These are phyloP conservation scores for Xylariaceae sp. DNA, from an alignment of 2,329 filamentous ascomycete genomes.

Conservation along the genomic window DNA sequence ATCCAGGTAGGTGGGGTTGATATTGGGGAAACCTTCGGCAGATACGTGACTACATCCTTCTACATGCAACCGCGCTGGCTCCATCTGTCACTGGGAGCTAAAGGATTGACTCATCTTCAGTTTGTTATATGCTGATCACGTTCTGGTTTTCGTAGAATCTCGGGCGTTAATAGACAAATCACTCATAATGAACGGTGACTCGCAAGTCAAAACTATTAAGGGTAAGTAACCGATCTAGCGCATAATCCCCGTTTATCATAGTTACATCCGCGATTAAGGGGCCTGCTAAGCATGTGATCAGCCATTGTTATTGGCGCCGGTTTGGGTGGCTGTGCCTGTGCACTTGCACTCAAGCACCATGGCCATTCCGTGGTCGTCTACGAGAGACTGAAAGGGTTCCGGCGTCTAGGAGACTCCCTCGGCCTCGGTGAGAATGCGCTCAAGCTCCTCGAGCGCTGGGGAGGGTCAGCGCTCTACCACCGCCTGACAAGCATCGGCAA, in stretches of 20 bases:
- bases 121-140: neutral
- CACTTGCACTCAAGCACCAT: constrained; percentile 51
- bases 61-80: constrained; percentile 6
- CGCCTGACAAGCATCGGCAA: constrained; percentile 49
- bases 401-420: constrained; percentile 48
- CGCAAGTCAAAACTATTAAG: constrained; percentile 17
- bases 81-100: constrained; percentile 1
- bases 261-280: neutral
- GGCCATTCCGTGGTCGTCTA: constrained; percentile 47
- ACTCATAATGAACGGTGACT: constrained; percentile 11
- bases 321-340: constrained; percentile 51
- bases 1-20: constrained; percentile 19
- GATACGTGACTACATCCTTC: constrained; percentile 13
- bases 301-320: constrained; percentile 54
- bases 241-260: neutral
- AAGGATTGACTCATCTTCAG: neutral
- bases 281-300: constrained; percentile 19
- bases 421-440: constrained; percentile 52
- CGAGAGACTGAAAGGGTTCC: constrained; percentile 48
- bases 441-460: constrained; percentile 49
- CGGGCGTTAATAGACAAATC: neutral
- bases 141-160: neutral
- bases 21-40: constrained; percentile 23
- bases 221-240: constrained; percentile 8
- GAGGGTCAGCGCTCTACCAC: constrained; percentile 40